Evolutionary conservation across 345 rosid genomes (phyloP).

Genomic region (Hypericum perforatum): DNA sequence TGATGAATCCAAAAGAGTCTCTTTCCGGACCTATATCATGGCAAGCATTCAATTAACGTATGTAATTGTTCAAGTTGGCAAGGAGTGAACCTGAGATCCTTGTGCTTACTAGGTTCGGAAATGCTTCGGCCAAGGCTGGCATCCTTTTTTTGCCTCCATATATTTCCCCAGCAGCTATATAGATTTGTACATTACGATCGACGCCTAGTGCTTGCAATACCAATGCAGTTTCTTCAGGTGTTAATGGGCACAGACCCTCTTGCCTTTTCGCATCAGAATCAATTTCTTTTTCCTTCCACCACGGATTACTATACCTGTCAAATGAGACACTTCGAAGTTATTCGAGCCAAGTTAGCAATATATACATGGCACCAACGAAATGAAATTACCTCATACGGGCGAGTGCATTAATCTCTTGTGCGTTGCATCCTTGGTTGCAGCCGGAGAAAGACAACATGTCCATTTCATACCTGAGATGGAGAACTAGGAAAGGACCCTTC

Average conservation of each 20-base stretch:
- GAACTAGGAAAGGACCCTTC: conserved; percentile 44
- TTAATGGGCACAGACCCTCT: conserved; percentile 43
- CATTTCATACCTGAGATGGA: conserved; percentile 53
- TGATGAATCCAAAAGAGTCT: conserved; percentile 19
- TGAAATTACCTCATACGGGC: conserved; percentile 35
- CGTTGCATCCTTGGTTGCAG: conserved; percentile 37
- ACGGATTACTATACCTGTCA: conserved; percentile 38
- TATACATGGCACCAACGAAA: background rate
- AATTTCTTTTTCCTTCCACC: conserved; percentile 52
- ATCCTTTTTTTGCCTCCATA: conserved; percentile 39
- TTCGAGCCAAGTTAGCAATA: background rate
- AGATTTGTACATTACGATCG: conserved; percentile 31
- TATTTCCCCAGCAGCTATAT: conserved; percentile 45
- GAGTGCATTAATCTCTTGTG: conserved; percentile 30
- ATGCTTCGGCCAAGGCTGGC: conserved; percentile 22
- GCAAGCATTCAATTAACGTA: background rate
- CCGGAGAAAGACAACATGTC: conserved; percentile 55
- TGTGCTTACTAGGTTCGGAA: conserved; percentile 34
- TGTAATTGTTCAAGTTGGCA: background rate
- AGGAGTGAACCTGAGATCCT: background rate
- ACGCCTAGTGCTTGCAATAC: conserved; percentile 32
- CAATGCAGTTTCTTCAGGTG: conserved; percentile 47
- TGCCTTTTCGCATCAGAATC: conserved; percentile 32
- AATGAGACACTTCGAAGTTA: background rate
- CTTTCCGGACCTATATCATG: conserved; percentile 26